phyloP scores from a whole-genome alignment of 164 flowering plant genomes.

The Macadamia tetraphylla region DNA sequence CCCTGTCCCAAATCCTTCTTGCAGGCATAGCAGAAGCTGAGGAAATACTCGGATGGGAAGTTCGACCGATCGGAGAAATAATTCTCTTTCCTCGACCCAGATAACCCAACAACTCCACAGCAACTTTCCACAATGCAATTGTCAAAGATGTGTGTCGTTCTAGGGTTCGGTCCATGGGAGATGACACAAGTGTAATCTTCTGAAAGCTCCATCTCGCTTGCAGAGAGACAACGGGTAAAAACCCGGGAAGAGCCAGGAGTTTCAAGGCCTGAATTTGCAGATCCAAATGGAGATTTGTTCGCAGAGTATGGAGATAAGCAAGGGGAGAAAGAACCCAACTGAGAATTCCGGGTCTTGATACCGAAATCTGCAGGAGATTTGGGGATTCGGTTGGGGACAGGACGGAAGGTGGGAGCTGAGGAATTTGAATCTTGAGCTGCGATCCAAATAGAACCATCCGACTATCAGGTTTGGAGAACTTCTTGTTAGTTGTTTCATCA shows the following conservation, averaged over 20 bases:
- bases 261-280: constrained; percentile 19
- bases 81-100: constrained; percentile 8
- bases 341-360: constrained; percentile 37
- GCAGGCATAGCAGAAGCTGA: constrained; percentile 50
- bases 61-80: constrained; percentile 2
- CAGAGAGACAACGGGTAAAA: constrained; percentile 19
- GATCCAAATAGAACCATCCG: constrained; percentile 66
- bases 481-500: constrained; percentile 26
- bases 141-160: constrained; percentile 54
- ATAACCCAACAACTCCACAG: constrained; percentile 31
- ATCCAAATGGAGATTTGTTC: constrained; percentile 25
- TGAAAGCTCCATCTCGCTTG: constrained; percentile 48
- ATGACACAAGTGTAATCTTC: constrained; percentile 77
- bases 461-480: constrained; percentile 31
- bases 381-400: constrained; percentile 31
- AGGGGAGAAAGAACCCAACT: constrained; percentile 22
- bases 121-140: constrained; percentile 42
- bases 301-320: constrained; percentile 18
- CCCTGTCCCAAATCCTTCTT: constrained; percentile 42
- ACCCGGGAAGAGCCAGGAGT: constrained; percentile 25
- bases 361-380: constrained; percentile 44
- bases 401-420: constrained; percentile 34
- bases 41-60: constrained; percentile 23
- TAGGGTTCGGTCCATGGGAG: constrained; percentile 53
- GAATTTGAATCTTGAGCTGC: constrained; percentile 67